phyloP scores from a whole-genome alignment of 768 basidiomycete genomes.

The Russula emetica region DNA sequence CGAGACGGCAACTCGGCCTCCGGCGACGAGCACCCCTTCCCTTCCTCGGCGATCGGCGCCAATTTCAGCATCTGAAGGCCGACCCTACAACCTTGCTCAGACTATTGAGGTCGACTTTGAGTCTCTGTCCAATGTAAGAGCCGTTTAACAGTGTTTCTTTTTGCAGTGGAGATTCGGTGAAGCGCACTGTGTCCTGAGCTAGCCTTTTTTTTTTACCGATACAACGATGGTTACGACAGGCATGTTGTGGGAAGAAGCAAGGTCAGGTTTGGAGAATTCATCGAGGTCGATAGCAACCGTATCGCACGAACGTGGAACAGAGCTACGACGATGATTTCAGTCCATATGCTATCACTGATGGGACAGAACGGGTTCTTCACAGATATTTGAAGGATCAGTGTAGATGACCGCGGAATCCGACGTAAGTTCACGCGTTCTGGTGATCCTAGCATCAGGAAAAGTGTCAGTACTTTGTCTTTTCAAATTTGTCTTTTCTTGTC shows the following conservation, averaged over 20 bases:
- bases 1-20: not conserved
- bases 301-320: too few species aligned
- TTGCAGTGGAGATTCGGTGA: not conserved
- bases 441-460: too few species aligned
- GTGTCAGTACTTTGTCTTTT: too few species aligned
- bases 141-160: not conserved
- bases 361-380: not conserved
- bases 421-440: not conserved
- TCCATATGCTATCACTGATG: too few species aligned
- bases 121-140: not conserved
- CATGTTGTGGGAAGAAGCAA: not conserved
- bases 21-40: not conserved
- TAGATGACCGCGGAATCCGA: not conserved
- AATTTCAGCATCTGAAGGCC: not conserved
- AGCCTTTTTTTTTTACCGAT: not conserved
- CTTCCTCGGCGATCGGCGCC: not conserved
- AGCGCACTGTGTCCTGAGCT: not conserved
- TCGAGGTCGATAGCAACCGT: not conserved
- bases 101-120: not conserved
- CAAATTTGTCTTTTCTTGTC: too few species aligned
- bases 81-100: too few species aligned
- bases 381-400: not conserved
- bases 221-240: not conserved
- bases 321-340: too few species aligned
- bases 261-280: not conserved